These are phyloP conservation scores for Furcasterigmium furcatum DNA, from an alignment of 2,329 filamentous ascomycete species.

Conservation along the genomic window DNA sequence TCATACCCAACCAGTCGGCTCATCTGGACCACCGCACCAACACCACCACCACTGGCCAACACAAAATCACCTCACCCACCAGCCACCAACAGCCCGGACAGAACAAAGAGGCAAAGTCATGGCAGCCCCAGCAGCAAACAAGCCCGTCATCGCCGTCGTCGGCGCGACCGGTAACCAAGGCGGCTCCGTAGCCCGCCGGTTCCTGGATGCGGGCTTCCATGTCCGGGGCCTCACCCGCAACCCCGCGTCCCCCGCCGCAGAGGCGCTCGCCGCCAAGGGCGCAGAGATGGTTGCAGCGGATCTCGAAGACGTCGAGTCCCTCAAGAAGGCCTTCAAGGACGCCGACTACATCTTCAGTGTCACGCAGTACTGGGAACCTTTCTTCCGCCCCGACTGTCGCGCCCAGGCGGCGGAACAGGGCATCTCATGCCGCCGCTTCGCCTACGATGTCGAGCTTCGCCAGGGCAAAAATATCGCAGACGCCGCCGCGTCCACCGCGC, in stretches of 20 bases:
- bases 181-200: conserved; percentile 46
- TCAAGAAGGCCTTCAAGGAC: conserved; percentile 36
- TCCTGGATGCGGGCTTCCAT: conserved; percentile 35
- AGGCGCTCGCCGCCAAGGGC: conserved; percentile 34
- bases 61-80: too few species aligned
- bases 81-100: too few species aligned
- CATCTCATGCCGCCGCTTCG: conserved; percentile 37
- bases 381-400: conserved; percentile 39
- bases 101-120: too few species aligned
- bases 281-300: conserved; percentile 41
- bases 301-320: conserved; percentile 33
- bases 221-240: conserved; percentile 48
- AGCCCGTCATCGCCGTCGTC: conserved; percentile 35
- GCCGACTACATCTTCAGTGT: conserved; percentile 51
- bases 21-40: not conserved
- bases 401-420: conserved; percentile 31
- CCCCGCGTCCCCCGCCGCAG: conserved; percentile 32
- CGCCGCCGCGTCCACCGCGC: conserved; percentile 40
- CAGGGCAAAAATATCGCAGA: conserved; percentile 55
- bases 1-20: not conserved
- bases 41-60: too few species aligned
- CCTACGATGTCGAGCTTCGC: conserved; percentile 44
- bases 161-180: conserved; percentile 49
- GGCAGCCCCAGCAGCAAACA: not conserved
- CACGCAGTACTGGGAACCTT: conserved; percentile 53